Percentiles rank a stretch among this genome's conserved stretches.
phyloP scores from a whole-genome alignment of 805 yeast species.

The Schizosaccharomyces japonicus region DNA sequence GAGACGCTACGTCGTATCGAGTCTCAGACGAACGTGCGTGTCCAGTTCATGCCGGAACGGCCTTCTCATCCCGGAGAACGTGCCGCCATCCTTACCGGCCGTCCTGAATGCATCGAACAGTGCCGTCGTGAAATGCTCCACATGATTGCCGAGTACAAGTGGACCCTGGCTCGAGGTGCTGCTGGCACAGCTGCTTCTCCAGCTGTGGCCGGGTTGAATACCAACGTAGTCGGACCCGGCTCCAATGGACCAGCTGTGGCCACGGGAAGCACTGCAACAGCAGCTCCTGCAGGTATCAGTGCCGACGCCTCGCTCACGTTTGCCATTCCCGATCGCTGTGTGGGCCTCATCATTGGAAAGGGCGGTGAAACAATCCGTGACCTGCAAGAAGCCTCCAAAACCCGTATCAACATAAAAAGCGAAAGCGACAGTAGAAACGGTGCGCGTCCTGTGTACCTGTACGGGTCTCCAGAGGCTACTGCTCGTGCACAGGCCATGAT shows the following conservation, averaged over 20 bases:
- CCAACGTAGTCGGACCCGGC: not conserved
- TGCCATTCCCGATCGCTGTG: conserved; percentile 6
- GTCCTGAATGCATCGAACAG: not conserved
- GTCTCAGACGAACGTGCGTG: conserved; percentile 10
- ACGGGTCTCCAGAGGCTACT: conserved; percentile 5
- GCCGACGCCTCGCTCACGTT: conserved; percentile 1
- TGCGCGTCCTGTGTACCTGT: conserved; percentile 6
- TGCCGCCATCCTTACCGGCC: conserved; percentile 1
- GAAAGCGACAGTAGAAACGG: conserved; percentile 6
- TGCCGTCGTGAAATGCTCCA: not conserved
- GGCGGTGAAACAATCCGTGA: conserved; percentile 9
- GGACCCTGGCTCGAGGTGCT: too few relatives aligned
- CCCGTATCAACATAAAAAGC: conserved; percentile 6
- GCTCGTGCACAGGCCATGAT: conserved; percentile 4
- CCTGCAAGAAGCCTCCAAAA: conserved; percentile 6
- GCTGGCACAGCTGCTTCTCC: not conserved
- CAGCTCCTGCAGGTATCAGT: not conserved
- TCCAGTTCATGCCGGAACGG: conserved; percentile 10
- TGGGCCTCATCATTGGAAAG: conserved; percentile 7
- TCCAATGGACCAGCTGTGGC: not conserved
- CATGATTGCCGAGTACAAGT: not conserved
- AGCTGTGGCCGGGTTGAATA: too few relatives aligned
- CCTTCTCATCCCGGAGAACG: not conserved
- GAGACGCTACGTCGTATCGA: conserved; percentile 12
- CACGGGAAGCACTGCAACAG: not conserved